A percentile compares a stretch with the other conserved stretches of the same genome.
Evolutionary conservation across 805 yeast species (phyloP).

Genomic region (Suhomyces xylopsoci): DNA sequence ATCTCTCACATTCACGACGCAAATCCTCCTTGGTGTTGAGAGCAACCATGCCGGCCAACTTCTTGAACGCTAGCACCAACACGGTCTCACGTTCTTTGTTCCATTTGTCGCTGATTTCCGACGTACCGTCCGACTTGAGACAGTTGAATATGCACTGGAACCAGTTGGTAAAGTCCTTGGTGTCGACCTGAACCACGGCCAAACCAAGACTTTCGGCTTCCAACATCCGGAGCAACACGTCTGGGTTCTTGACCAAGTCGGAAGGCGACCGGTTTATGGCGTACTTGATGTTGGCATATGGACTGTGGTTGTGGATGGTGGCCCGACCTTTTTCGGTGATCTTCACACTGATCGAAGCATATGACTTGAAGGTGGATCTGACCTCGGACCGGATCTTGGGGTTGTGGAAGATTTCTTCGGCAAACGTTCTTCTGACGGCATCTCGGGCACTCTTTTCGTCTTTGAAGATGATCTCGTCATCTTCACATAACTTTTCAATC

Average conservation of each 20-base stretch:
- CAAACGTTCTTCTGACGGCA: slow-evolving; percentile 70
- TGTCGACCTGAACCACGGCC: slow-evolving; percentile 58
- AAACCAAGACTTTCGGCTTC: slow-evolving; percentile 85
- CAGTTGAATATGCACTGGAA: slow-evolving; percentile 44
- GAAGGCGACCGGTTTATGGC: slow-evolving; percentile 76
- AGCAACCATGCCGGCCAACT: slow-evolving; percentile 63
- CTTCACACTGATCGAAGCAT: slow-evolving; percentile 67
- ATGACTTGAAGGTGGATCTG: slow-evolving; percentile 58
- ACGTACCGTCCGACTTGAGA: slow-evolving; percentile 72
- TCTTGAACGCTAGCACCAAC: slow-evolving; percentile 63
- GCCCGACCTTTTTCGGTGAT: slow-evolving; percentile 71
- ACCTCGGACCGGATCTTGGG: slow-evolving; percentile 74
- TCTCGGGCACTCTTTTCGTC: slow-evolving; percentile 61
- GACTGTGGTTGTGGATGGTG: slow-evolving; percentile 74
- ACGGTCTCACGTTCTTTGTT: slow-evolving; percentile 67
- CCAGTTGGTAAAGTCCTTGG: slow-evolving; percentile 44
- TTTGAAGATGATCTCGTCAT: slow-evolving; percentile 50
- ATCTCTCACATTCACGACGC: slow-evolving; percentile 69
- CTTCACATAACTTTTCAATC: slow-evolving; percentile 45
- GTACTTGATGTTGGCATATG: slow-evolving; percentile 87
- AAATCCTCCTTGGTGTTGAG: slow-evolving; percentile 80
- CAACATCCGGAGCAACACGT: slow-evolving; percentile 80
- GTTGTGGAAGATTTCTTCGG: slow-evolving; percentile 77
- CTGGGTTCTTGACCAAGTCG: slow-evolving; percentile 76
- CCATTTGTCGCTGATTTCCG: slow-evolving; percentile 78